A percentile compares a stretch with the other conserved stretches of the same genome.
These are phyloP conservation scores for Puya raimondii DNA, from an alignment of 176 grass and related monocot genomes.

Conservation along the genomic window DNA sequence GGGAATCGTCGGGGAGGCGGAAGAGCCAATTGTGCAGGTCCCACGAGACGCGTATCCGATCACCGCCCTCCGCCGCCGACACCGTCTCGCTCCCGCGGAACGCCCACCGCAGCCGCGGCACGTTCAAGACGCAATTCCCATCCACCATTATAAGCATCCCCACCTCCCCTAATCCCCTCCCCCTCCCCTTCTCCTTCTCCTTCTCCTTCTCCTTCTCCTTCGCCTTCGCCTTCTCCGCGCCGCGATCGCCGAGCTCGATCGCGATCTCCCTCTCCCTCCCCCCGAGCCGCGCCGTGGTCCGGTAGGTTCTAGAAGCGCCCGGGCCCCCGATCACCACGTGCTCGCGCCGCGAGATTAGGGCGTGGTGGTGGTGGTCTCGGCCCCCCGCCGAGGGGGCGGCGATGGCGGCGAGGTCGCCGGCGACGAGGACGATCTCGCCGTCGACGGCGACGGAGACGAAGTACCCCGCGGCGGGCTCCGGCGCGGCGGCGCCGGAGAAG, in stretches of 20 bases:
- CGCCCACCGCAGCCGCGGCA: slow-evolving; percentile 50
- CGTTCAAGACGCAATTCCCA: background rate
- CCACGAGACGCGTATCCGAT: slow-evolving; percentile 42
- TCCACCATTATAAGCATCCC: background rate
- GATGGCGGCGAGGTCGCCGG: slow-evolving; percentile 42
- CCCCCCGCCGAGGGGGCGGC: background rate
- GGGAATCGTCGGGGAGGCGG: slow-evolving; percentile 12
- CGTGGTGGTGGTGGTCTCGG: background rate
- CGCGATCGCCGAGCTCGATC: slow-evolving; percentile 14
- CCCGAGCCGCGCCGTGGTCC: slow-evolving; percentile 27
- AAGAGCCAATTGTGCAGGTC: slow-evolving; percentile 75
- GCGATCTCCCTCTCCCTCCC: slow-evolving; percentile 42
- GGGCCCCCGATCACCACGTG: slow-evolving; percentile 11
- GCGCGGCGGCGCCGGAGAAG: slow-evolving; percentile 25
- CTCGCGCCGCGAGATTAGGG: slow-evolving; percentile 44
- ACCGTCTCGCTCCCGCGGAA: slow-evolving; percentile 53
- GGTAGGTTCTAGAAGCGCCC: slow-evolving; percentile 23
- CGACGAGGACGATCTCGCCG: slow-evolving; percentile 58
- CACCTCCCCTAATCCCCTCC: background rate
- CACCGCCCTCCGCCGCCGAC: background rate
- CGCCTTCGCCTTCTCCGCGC: background rate
- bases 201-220: background rate
- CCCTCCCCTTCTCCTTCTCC: background rate
- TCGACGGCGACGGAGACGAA: slow-evolving; percentile 58
- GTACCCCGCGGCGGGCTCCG: slow-evolving; percentile 53